Conservation (phyloP, 768 basidiomycete species). For the Kwoniella dejecticola region DNA sequence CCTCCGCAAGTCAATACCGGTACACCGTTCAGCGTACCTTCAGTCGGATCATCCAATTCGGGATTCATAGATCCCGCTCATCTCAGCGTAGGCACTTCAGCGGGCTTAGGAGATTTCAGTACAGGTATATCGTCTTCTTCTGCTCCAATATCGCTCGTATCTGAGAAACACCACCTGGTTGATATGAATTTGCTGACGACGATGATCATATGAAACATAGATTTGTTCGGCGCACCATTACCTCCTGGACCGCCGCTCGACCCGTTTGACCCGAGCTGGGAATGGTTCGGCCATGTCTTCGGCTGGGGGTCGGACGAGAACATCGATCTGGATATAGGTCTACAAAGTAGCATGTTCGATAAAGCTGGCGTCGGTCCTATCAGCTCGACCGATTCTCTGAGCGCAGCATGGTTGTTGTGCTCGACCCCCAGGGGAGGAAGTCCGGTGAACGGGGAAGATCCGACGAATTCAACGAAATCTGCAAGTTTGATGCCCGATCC, state of each 20-base stretch:
- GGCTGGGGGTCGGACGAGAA: slow-evolving; percentile 44
- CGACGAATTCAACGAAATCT: neutral
- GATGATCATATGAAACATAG: neutral
- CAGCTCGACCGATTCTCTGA: slow-evolving; percentile 42
- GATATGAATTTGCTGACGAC: too few species aligned
- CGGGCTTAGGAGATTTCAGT: neutral
- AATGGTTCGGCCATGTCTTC: slow-evolving; percentile 41
- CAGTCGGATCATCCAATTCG: slow-evolving; percentile 18
- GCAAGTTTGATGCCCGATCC: slow-evolving; percentile 27
- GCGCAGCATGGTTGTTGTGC: slow-evolving; percentile 42
- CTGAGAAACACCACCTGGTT: too few species aligned
- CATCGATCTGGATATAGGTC: slow-evolving; percentile 41
- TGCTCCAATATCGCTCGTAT: too few species aligned
- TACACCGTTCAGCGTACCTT: slow-evolving; percentile 23
- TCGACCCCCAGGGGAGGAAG: slow-evolving; percentile 36
- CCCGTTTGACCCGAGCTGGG: slow-evolving; percentile 33
- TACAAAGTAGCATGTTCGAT: slow-evolving; percentile 36
- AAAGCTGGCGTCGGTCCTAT: slow-evolving; percentile 32
- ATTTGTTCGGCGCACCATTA: neutral
- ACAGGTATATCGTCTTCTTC: slow-evolving; percentile 8
- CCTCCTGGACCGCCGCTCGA: slow-evolving; percentile 14
- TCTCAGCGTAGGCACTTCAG: slow-evolving; percentile 20
- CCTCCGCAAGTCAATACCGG: slow-evolving; percentile 9
- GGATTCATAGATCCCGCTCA: slow-evolving; percentile 30
- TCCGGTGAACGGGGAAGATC: slow-evolving; percentile 30